These are phyloP conservation scores for Globisporangium acanthophoron DNA, from an alignment of 352 stramenopile genomes.

Conservation along the genomic window DNA sequence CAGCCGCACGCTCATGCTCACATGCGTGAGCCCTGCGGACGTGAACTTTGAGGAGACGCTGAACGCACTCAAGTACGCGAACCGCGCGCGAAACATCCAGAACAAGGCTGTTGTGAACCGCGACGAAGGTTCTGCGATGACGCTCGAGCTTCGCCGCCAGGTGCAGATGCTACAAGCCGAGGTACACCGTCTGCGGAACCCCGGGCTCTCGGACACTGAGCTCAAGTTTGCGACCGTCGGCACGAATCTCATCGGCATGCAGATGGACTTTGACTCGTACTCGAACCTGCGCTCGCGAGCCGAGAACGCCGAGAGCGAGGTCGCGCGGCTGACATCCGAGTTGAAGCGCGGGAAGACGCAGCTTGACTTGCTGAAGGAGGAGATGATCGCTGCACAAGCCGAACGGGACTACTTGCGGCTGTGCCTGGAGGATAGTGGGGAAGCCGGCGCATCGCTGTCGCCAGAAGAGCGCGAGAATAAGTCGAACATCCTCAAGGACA, in stretches of 20 bases:
- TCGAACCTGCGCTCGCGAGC: slow-evolving; percentile 60
- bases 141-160: slow-evolving; percentile 68
- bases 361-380: slow-evolving; percentile 75
- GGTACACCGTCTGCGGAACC: slow-evolving; percentile 75
- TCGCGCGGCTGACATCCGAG: slow-evolving; percentile 61
- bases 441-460: slow-evolving; percentile 9
- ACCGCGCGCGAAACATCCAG: slow-evolving; percentile 88
- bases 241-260: slow-evolving; percentile 59
- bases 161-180: slow-evolving; percentile 80
- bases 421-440: slow-evolving; percentile 51
- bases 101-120: slow-evolving; percentile 87
- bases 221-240: slow-evolving; percentile 57
- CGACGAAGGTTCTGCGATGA: slow-evolving; percentile 69
- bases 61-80: slow-evolving; percentile 91
- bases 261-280: slow-evolving; percentile 73
- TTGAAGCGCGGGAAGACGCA: slow-evolving; percentile 75
- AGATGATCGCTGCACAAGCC: slow-evolving; percentile 82
- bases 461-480: slow-evolving; percentile 48
- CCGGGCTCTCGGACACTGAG: slow-evolving; percentile 74
- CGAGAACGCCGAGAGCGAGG: slow-evolving; percentile 78
- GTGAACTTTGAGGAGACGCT: slow-evolving; percentile 91
- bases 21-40: slow-evolving; percentile 89
- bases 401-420: slow-evolving; percentile 75
- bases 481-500: slow-evolving; percentile 66
- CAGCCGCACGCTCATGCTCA: slow-evolving; percentile 90